A percentile compares a stretch with the other conserved stretches of the same genome.
Conservation (phyloP, 805 yeast species). For the Metschnikowia cubensis region DNA sequence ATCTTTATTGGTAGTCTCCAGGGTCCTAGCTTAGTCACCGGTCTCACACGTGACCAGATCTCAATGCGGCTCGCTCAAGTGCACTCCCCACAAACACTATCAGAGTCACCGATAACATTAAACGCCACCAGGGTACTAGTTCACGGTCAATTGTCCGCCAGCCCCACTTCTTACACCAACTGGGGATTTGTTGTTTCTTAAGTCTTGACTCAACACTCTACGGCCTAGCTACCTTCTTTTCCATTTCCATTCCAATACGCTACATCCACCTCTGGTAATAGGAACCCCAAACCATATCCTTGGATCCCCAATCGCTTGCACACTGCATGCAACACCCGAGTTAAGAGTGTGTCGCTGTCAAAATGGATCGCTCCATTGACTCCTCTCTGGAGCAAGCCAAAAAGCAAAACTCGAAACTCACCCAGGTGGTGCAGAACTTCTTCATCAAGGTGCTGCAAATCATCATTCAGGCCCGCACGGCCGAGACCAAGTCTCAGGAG, state of each 20-base stretch:
- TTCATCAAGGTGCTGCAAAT: conserved; percentile 60
- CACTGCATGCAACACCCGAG: background rate
- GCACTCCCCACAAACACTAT: conserved; percentile 3
- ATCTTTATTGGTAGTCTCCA: too few species aligned
- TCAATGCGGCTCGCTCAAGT: conserved; percentile 2
- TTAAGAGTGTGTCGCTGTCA: background rate
- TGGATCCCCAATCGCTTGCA: background rate
- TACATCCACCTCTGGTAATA: background rate
- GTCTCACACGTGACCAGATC: background rate
- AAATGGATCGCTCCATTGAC: conserved; percentile 4
- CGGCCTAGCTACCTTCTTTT: background rate
- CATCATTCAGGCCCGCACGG: conserved; percentile 45
- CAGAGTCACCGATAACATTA: background rate
- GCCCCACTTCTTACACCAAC: background rate
- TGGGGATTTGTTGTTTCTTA: background rate
- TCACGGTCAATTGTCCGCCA: background rate
- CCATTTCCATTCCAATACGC: background rate
- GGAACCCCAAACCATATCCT: background rate
- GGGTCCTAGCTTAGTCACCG: too few species aligned
- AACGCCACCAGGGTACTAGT: background rate
- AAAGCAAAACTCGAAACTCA: conserved; percentile 26
- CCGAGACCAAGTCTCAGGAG: conserved; percentile 19
- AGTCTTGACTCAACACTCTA: background rate
- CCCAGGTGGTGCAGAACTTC: conserved; percentile 55
- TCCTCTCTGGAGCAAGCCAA: background rate